Conservation (phyloP, 2,329 filamentous ascomycete species). For the Hypomyces perniciosus region DNA sequence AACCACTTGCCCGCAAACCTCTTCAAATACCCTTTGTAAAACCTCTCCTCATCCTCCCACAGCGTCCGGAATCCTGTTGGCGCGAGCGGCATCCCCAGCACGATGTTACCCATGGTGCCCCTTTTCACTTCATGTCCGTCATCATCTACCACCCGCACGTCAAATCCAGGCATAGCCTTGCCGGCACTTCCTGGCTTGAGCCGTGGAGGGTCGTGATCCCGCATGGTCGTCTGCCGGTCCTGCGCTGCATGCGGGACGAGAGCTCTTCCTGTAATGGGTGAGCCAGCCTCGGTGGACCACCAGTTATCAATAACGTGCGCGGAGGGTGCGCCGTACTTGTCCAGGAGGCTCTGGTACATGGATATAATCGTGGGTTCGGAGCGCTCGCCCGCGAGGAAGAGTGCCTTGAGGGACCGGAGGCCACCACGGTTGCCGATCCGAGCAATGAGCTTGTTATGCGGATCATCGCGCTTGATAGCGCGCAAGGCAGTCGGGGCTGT, state of each 20-base stretch:
- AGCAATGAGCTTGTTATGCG: slow-evolving; percentile 61
- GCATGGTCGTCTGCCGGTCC: slow-evolving; percentile 40
- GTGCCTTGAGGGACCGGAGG: slow-evolving; percentile 61
- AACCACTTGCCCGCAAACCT: slow-evolving; percentile 78
- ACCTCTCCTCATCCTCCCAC: slow-evolving; percentile 80
- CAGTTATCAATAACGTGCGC: slow-evolving; percentile 55
- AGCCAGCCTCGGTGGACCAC: slow-evolving; percentile 56
- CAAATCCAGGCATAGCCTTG: slow-evolving; percentile 86
- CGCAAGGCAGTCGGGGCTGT: slow-evolving; percentile 84
- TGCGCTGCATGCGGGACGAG: slow-evolving; percentile 53
- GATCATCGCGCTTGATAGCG: slow-evolving; percentile 81
- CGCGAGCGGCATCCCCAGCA: slow-evolving; percentile 73
- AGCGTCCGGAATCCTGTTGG: slow-evolving; percentile 82
- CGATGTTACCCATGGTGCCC: slow-evolving; percentile 86
- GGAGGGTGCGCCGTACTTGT: slow-evolving; percentile 56
- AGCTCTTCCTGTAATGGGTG: slow-evolving; percentile 52
- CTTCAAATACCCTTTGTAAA: slow-evolving; percentile 79
- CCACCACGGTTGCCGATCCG: slow-evolving; percentile 61
- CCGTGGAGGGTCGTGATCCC: slow-evolving; percentile 37
- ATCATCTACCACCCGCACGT: slow-evolving; percentile 80
- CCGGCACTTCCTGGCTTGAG: slow-evolving; percentile 84
- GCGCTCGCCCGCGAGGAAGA: slow-evolving; percentile 85
- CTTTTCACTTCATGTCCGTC: slow-evolving; percentile 62
- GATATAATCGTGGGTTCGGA: slow-evolving; percentile 81
- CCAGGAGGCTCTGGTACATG: slow-evolving; percentile 71